These are phyloP conservation scores for Debaryomyces psychrophilus DNA, from an alignment of 1,139 yeast species.

Conservation along the genomic window DNA sequence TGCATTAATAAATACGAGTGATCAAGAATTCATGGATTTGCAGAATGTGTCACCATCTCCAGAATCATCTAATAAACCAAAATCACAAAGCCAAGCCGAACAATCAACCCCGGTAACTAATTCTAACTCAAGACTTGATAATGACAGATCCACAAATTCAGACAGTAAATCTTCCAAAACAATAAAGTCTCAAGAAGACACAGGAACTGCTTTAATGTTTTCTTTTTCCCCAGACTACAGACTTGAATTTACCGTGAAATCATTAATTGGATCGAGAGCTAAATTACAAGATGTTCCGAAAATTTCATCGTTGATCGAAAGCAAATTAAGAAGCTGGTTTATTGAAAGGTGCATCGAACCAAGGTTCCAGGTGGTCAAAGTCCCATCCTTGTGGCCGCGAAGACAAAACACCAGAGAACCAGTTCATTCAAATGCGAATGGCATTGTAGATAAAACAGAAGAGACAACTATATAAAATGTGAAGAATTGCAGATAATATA, in stretches of 20 bases:
- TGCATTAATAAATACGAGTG: constrained; percentile 62
- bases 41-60: constrained; percentile 1
- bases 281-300: constrained; percentile 93
- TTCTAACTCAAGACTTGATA: not conserved
- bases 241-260: constrained; percentile 81
- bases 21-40: constrained; percentile 33
- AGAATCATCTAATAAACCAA: not conserved
- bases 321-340: constrained; percentile 84
- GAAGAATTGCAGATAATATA: too few species aligned
- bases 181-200: constrained; percentile 18
- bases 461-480: constrained; percentile 1
- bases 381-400: constrained; percentile 92
- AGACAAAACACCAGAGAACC: constrained; percentile 66
- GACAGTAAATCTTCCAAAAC: constrained; percentile 3
- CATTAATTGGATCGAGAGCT: constrained; percentile 90
- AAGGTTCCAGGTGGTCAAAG: constrained; percentile 75
- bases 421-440: constrained; percentile 21
- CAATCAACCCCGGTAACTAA: constrained; percentile 8
- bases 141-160: not conserved
- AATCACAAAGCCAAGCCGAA: not conserved
- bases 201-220: constrained; percentile 76
- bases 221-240: constrained; percentile 91
- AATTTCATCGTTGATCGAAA: constrained; percentile 81
- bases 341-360: constrained; percentile 94
- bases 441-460: constrained; percentile 18